phyloP scores from a whole-genome alignment of 768 basidiomycete genomes.

The Vararia minispora region DNA sequence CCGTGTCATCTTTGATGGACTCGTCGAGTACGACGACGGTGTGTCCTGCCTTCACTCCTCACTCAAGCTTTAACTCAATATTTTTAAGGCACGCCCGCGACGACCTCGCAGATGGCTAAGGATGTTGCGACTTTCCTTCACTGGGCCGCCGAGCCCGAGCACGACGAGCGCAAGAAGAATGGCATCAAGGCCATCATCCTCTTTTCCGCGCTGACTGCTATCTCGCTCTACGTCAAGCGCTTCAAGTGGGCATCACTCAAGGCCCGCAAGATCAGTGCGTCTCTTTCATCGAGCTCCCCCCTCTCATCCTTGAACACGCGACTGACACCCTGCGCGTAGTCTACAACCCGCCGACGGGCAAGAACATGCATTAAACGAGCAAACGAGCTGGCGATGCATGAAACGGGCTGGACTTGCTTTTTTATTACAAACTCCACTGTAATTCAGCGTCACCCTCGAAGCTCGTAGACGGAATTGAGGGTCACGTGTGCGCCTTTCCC shows the following conservation, averaged over 20 bases:
- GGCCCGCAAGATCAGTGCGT: slow-evolving; percentile 85
- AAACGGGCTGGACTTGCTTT: no score
- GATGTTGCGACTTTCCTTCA: slow-evolving; percentile 91
- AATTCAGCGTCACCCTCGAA: no score
- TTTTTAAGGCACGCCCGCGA: slow-evolving; percentile 77
- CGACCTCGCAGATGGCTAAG: slow-evolving; percentile 98
- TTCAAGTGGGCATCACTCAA: slow-evolving; percentile 93
- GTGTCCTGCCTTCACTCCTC: slow-evolving; percentile 14
- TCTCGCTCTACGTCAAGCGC: slow-evolving; percentile 85
- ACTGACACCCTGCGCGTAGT: slow-evolving; percentile 24
- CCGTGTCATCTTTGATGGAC: slow-evolving; percentile 87
- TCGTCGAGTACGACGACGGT: slow-evolving; percentile 97
- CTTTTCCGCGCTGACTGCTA: slow-evolving; percentile 70
- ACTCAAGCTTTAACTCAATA: background rate
- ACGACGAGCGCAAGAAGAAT: slow-evolving; percentile 94
- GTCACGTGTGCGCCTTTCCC: no score
- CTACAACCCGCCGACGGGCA: slow-evolving; percentile 51
- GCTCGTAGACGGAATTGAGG: no score
- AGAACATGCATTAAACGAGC: slow-evolving; percentile 37
- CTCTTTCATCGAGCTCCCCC: background rate
- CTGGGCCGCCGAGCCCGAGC: slow-evolving; percentile 98
- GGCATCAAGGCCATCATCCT: slow-evolving; percentile 94
- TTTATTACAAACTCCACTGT: no score
- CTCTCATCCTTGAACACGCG: background rate
- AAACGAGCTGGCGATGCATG: slow-evolving; percentile 1